These are phyloP conservation scores for Alternaria sp. DNA, from an alignment of 2,329 filamentous ascomycete genomes.

Conservation along the genomic window DNA sequence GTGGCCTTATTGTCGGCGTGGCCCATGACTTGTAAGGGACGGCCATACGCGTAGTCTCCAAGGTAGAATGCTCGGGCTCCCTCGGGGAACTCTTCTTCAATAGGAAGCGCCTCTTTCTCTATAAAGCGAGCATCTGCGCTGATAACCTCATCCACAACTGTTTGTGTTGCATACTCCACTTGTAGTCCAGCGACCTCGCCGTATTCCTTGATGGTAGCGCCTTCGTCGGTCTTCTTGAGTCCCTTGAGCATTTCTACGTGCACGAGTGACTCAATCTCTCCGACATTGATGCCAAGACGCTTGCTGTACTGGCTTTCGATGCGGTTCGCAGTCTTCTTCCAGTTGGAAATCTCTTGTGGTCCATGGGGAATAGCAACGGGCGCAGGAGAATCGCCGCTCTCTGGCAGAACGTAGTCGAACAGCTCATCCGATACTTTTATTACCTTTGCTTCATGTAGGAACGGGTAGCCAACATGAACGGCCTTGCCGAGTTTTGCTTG, in stretches of 20 bases:
- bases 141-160: constrained; percentile 86
- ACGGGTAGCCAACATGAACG: constrained; percentile 93
- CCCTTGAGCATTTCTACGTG: constrained; percentile 95
- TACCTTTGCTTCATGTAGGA: constrained; percentile 92
- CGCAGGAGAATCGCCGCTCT: constrained; percentile 65
- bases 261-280: constrained; percentile 85
- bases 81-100: constrained; percentile 89
- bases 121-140: constrained; percentile 94
- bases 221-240: constrained; percentile 86
- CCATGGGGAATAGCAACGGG: constrained; percentile 75
- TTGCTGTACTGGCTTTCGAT: constrained; percentile 92
- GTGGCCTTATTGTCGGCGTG: constrained; percentile 79
- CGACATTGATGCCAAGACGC: constrained; percentile 85
- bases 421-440: constrained; percentile 90
- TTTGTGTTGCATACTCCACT: constrained; percentile 88
- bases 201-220: constrained; percentile 92
- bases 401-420: constrained; percentile 81
- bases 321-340: constrained; percentile 80
- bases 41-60: constrained; percentile 90
- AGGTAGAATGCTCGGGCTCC: constrained; percentile 89
- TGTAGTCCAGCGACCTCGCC: constrained; percentile 84
- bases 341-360: constrained; percentile 80
- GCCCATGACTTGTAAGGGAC: constrained; percentile 81
- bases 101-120: constrained; percentile 84
- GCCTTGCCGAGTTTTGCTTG: constrained; percentile 82